Conservation (phyloP, 75 land plant species). For the Selaginella moellendorffii region DNA sequence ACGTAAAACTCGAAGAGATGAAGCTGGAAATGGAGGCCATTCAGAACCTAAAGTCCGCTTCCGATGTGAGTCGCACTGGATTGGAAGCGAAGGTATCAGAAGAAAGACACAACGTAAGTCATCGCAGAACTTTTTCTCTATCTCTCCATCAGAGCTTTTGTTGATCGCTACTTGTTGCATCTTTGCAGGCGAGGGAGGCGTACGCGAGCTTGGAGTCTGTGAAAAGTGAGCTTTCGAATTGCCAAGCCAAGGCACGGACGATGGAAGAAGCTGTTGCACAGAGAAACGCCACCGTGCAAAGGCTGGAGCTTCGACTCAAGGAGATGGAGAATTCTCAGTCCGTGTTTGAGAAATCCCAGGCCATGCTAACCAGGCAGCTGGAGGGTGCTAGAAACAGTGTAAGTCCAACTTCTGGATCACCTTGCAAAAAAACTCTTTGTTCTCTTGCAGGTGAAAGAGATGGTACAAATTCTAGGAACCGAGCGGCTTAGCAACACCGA, state of each 20-base stretch:
- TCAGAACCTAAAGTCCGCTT: too few relatives aligned
- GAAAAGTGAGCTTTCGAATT: background rate
- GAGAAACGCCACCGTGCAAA: background rate
- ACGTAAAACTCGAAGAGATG: too few relatives aligned
- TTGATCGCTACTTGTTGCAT: too few relatives aligned
- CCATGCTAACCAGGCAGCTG: background rate
- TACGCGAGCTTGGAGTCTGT: too few relatives aligned
- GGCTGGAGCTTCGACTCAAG: background rate
- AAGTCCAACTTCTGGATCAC: background rate
- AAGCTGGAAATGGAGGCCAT: too few relatives aligned
- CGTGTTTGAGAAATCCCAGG: too few relatives aligned
- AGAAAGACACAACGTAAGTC: too few relatives aligned
- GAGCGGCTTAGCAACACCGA: background rate
- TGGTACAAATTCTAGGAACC: background rate
- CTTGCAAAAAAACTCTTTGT: background rate
- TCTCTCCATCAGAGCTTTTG: too few relatives aligned
- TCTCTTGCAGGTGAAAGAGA: background rate
- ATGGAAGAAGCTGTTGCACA: background rate
- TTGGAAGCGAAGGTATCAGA: too few relatives aligned
- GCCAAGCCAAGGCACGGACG: background rate
- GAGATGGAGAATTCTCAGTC: constrained; percentile 1
- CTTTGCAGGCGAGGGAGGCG: too few relatives aligned
- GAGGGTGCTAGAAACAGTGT: background rate
- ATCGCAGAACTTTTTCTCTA: too few relatives aligned
- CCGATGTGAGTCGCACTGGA: too few relatives aligned